These are phyloP conservation scores for Sungouiella thailandica DNA, from an alignment of 805 yeast genomes.

Conservation along the genomic window DNA sequence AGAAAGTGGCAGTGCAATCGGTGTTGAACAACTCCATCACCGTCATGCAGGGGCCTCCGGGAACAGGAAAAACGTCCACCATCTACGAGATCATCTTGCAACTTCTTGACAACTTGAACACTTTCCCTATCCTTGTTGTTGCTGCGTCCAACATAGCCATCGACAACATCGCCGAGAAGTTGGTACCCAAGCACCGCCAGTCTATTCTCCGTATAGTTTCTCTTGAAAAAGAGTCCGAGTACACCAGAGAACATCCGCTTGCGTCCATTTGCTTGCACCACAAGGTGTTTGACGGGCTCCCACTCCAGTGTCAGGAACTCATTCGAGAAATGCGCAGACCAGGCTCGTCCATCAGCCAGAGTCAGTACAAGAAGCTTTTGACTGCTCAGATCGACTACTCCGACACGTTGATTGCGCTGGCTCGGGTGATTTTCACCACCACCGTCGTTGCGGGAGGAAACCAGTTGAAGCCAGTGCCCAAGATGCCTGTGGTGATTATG, in stretches of 20 bases:
- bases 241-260: conserved; percentile 51
- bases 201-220: conserved; percentile 57
- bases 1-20: conserved; percentile 48
- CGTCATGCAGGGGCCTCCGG: conserved; percentile 41
- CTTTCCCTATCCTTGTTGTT: conserved; percentile 64
- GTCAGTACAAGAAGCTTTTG: conserved; percentile 46
- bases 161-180: conserved; percentile 70
- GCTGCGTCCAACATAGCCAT: conserved; percentile 76
- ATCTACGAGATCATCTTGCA: conserved; percentile 45
- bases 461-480: conserved; percentile 49
- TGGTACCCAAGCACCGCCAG: conserved; percentile 45
- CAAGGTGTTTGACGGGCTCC: conserved; percentile 47
- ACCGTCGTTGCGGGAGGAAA: conserved; percentile 65
- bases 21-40: conserved; percentile 48
- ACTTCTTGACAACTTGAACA: conserved; percentile 47
- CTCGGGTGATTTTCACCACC: conserved; percentile 60
- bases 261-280: conserved; percentile 61
- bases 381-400: conserved; percentile 40
- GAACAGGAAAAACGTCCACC: conserved; percentile 42
- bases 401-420: conserved; percentile 46
- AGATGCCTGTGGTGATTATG: conserved; percentile 65
- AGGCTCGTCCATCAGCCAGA: conserved; percentile 18
- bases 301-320: conserved; percentile 40
- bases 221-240: conserved; percentile 56
- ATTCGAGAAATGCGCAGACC: conserved; percentile 37